Base-by-base conservation (phyloP, 495 filamentous ascomycete genomes). In the Daldinia loculata region DNA sequence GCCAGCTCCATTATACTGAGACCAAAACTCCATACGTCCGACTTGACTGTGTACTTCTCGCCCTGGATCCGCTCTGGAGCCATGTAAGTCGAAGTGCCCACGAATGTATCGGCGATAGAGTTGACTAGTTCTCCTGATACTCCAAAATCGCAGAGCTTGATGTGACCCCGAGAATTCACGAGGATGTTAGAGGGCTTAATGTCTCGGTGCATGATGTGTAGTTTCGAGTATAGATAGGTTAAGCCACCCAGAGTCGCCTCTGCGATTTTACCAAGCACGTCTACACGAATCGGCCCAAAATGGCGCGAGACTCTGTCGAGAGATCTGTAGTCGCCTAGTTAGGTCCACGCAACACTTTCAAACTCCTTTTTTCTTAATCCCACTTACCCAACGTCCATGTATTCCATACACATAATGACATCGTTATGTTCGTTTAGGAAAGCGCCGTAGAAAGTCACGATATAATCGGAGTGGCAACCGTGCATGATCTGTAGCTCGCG, bases 321-420 rank as follows among this genome's bases (percentile, higher is more conserved):
- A n/a, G 95, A 94, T 48, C 95, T 98, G 72, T 66, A 19, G 65
- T 58, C 27, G 32, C 45, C 26, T 30, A 3, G 72, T 89, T 73
- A 89, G 86, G 9, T 53, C 36, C 29, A 56, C 9, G 9, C 1
- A 36, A n/a, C 14, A 17, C 30, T 65, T 30, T 27, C 29, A 29
- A 22, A 19, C 27, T 17, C 12, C 1, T 32, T 9, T n/a, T 39
- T 39, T 14, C 17, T 24, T n/a, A 51, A 56, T 41, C 43, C 14
- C 17, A 81, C 89, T 78, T 87, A 99, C 95, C 96, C 96, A 80
- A 93, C 93, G 83, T 99, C 95, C 94, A 97, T 97, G 76, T 99
- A 98, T 78, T 99, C 95, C 95, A 99, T 99, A 78, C 95, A 99
- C 91, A 99, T 91, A 66, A 98, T 93, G 67, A 99, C 96, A 81